Conservation (phyloP, 164 flowering plant species). For the Macadamia tetraphylla region DNA sequence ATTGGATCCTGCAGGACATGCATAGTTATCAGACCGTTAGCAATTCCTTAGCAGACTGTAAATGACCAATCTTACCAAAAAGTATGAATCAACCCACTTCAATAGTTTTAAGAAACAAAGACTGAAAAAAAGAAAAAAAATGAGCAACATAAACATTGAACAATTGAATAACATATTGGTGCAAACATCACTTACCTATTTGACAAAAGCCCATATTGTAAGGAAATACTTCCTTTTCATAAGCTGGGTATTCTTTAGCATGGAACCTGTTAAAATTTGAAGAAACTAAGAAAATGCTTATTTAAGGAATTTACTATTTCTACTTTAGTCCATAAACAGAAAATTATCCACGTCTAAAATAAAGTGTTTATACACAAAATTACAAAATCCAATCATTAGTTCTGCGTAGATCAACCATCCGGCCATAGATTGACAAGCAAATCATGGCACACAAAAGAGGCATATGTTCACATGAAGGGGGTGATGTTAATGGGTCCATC, state of each 20-base stretch:
- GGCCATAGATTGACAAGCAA: too few relatives aligned
- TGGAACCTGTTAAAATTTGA: slow-evolving; percentile 61
- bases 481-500: too few relatives aligned
- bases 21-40: background rate
- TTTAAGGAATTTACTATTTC: background rate
- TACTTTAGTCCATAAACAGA: background rate
- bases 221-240: slow-evolving; percentile 62
- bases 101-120: background rate
- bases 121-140: background rate
- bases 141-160: background rate
- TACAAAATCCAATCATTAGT: background rate
- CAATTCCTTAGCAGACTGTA: background rate
- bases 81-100: background rate
- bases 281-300: background rate
- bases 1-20: slow-evolving; percentile 54
- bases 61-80: background rate
- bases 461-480: too few relatives aligned
- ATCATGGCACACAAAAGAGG: too few relatives aligned
- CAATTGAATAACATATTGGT: background rate
- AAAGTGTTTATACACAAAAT: background rate
- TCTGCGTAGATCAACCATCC: background rate
- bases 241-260: slow-evolving; percentile 92
- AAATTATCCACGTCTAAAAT: too few relatives aligned
- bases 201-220: slow-evolving; percentile 90
- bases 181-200: slow-evolving; percentile 40